Percentiles rank a stretch among this genome's conserved stretches.
Evolutionary conservation across 1,284 basidiomycete species (phyloP).

Genomic region (Naganishia cerealis): DNA sequence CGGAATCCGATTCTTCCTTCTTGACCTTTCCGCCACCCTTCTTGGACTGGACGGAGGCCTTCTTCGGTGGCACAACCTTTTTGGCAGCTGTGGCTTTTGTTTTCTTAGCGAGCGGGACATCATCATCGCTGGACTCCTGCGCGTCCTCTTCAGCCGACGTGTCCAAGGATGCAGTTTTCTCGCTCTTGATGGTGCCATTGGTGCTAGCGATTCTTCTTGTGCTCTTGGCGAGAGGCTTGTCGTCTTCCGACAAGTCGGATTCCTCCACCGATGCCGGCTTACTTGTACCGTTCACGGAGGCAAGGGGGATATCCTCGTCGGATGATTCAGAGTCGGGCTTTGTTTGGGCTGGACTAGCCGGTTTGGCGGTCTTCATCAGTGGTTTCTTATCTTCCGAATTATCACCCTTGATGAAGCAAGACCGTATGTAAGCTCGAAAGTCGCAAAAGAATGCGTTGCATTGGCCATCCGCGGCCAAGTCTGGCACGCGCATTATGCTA

Average conservation of each 20-base stretch:
- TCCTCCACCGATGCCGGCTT: constrained; percentile 37
- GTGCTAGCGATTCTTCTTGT: constrained; percentile 60
- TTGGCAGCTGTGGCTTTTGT: constrained; percentile 52
- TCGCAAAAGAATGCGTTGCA: not conserved
- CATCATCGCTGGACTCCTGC: constrained; percentile 33
- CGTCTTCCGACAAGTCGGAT: constrained; percentile 44
- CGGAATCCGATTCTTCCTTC: constrained; percentile 56
- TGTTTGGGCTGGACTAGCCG: constrained; percentile 37
- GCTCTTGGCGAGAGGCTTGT: constrained; percentile 43
- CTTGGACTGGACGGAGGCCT: constrained; percentile 34
- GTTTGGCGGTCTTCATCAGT: constrained; percentile 25
- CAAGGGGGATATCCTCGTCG: constrained; percentile 35
- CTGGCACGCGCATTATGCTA: not conserved
- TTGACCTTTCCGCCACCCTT: constrained; percentile 59
- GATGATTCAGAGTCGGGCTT: constrained; percentile 39
- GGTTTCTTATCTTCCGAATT: constrained; percentile 30
- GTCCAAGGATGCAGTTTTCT: constrained; percentile 18
- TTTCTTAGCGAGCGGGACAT: constrained; percentile 37
- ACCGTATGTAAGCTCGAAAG: not conserved
- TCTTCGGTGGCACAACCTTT: constrained; percentile 36
- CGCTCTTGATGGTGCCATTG: constrained; percentile 51
- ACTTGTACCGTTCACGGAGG: constrained; percentile 33
- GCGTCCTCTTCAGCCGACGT: constrained; percentile 16
- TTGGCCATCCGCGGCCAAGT: not conserved
- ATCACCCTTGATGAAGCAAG: not conserved